A percentile compares a stretch with the other conserved stretches of the same genome.
Conservation (phyloP, 1,284 basidiomycete genomes). For the Xerocomus nothofagi region DNA sequence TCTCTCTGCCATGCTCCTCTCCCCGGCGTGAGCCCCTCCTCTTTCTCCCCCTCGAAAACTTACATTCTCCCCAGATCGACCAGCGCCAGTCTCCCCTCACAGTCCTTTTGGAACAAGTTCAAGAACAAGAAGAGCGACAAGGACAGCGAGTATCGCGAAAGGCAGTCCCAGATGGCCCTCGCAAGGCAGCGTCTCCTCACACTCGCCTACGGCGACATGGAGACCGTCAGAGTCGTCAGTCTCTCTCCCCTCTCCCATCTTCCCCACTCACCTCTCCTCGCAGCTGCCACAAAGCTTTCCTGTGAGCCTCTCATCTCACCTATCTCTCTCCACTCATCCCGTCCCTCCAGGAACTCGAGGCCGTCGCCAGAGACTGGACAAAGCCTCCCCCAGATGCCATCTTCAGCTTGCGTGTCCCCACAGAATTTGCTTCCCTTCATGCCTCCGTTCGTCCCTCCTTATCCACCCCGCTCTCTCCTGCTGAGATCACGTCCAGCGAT, state of each 20-base stretch:
- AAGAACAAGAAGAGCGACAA: constrained; percentile 57
- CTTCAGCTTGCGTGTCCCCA: constrained; percentile 72
- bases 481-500: constrained; percentile 48
- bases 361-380: constrained; percentile 76
- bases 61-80: constrained; percentile 49
- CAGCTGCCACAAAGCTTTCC: constrained; percentile 64
- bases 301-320: constrained; percentile 39
- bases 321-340: not conserved
- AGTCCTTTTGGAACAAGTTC: constrained; percentile 70
- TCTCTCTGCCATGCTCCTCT: constrained; percentile 60
- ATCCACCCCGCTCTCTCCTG: not conserved
- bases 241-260: constrained; percentile 7
- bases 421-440: constrained; percentile 79
- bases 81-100: constrained; percentile 59
- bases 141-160: constrained; percentile 55
- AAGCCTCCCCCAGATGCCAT: constrained; percentile 75
- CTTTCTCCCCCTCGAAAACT: constrained; percentile 24
- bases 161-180: constrained; percentile 58
- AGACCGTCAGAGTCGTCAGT: constrained; percentile 72
- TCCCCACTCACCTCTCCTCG: constrained; percentile 5
- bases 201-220: constrained; percentile 79
- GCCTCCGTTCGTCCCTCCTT: constrained; percentile 57
- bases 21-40: constrained; percentile 65
- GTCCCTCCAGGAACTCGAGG: constrained; percentile 66
- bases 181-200: constrained; percentile 72